These are phyloP conservation scores for Aspergillus japonicus DNA, from an alignment of 2,329 filamentous ascomycete genomes.

Conservation along the genomic window DNA sequence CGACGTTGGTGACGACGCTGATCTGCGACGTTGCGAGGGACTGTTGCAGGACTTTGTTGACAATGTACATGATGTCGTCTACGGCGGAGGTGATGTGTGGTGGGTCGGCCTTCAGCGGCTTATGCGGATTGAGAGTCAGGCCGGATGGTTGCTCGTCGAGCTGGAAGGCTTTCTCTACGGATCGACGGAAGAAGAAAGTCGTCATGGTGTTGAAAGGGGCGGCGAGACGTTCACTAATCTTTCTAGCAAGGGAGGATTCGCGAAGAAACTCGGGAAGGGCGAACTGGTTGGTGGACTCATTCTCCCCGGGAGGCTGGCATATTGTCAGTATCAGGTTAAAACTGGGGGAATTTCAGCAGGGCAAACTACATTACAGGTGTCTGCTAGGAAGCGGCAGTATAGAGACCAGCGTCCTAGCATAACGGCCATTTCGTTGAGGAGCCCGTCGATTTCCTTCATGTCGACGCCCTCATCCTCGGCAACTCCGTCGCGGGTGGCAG, in stretches of 20 bases:
- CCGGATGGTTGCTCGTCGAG: conserved; percentile 83
- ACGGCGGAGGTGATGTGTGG: conserved; percentile 94
- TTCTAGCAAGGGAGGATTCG: conserved; percentile 76
- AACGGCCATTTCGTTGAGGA: conserved; percentile 82
- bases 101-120: conserved; percentile 70
- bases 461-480: conserved; percentile 90
- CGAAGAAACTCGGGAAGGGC: conserved; percentile 70
- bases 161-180: conserved; percentile 96
- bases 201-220: conserved; percentile 88
- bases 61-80: conserved; percentile 99
- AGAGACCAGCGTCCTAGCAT: conserved; percentile 94
- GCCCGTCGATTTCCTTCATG: conserved; percentile 90
- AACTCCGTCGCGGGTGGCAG: conserved; percentile 59
- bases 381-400: conserved; percentile 83
- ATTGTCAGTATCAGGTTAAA: conserved; percentile 9
- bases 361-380: conserved; percentile 72
- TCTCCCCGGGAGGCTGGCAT: conserved; percentile 44
- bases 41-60: conserved; percentile 85
- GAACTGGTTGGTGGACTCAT: conserved; percentile 53
- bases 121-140: conserved; percentile 72
- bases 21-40: conserved; percentile 83
- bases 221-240: conserved; percentile 71
- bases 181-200: conserved; percentile 93
- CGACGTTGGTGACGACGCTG: conserved; percentile 71
- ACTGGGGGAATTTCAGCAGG: neutral